Evolutionary conservation across 352 stramenopile species (phyloP), one percentile per base, ranked within the genome.

Genomic region (Phytopythium aichiense): DNA sequence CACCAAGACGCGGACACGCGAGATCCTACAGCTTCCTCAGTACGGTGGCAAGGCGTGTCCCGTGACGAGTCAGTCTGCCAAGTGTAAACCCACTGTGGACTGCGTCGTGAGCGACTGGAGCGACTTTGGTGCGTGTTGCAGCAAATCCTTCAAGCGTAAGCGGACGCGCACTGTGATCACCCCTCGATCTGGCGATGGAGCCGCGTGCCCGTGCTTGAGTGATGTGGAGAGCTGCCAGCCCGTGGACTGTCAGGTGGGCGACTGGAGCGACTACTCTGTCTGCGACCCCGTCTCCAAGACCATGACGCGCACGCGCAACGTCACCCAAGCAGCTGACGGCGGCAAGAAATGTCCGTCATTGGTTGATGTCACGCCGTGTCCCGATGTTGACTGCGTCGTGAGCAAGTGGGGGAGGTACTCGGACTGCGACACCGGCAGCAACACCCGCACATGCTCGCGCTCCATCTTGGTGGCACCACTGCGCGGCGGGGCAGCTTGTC

Each of bases 91-190:
- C 0, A 63, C 69, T 16, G 57, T 88, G 0, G 76, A 90, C 66
- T 92, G 83, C 54, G 64, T 81, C 49, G 71, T 89, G 18, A 76
- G 77, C n/a, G 69, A 84, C 18, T 92, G 78, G 78, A 56, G 66
- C 4, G 60, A 60, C 25, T 87, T 68, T 52, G 69, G 73, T 12
- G 40, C 31, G 2, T 89, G 79, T 55, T 73, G 64, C 33, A 60
- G 46, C 13, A 51, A 56, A 2, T 83, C 58, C 1, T 76, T 71
- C 60, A 66, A 71, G 50, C 71, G 73, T 7, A 74, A 70, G 3
- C 72, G 73, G 13, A 85, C 58, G 15, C 72, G 79, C 18, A 66
- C 62, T 9, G 68, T 89, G 18, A 35, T 77, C 8, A 76, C 64
- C 0, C 59, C 70, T 15, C 67, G 63, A 7, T 68, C 55, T 8